Conservation (phyloP, 73 alveolate genomes). For the Tetrahymena elliotti region DNA sequence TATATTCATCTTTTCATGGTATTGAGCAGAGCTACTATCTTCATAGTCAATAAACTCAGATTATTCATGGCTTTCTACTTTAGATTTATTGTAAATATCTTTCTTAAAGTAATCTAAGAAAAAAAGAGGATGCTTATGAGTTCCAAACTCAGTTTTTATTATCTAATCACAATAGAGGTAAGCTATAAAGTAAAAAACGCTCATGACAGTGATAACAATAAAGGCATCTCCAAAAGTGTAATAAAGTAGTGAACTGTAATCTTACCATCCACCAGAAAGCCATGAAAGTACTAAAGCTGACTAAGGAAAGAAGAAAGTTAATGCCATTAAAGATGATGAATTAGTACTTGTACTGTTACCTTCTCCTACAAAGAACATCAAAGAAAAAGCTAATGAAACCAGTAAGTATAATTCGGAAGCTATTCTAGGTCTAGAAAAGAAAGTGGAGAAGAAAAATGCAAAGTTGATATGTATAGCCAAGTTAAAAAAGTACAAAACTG, state of each 20-base stretch:
- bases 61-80: neutral
- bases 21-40: neutral
- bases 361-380: neutral
- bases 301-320: neutral
- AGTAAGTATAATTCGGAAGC: neutral
- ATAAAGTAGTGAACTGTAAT: neutral
- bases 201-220: neutral
- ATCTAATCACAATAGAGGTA: slow-evolving; percentile 14
- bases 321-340: neutral
- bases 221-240: neutral
- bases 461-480: neutral
- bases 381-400: neutral
- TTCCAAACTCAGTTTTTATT: neutral
- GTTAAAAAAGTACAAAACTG: neutral
- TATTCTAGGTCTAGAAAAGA: neutral
- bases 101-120: neutral
- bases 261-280: neutral
- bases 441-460: neutral
- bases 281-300: neutral
- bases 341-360: neutral
- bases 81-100: neutral
- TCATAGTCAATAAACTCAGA: neutral
- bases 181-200: neutral
- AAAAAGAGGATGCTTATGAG: slow-evolving; percentile 3
- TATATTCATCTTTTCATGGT: neutral